Conservation (phyloP, 495 filamentous ascomycete species). For the Podospora australis region DNA sequence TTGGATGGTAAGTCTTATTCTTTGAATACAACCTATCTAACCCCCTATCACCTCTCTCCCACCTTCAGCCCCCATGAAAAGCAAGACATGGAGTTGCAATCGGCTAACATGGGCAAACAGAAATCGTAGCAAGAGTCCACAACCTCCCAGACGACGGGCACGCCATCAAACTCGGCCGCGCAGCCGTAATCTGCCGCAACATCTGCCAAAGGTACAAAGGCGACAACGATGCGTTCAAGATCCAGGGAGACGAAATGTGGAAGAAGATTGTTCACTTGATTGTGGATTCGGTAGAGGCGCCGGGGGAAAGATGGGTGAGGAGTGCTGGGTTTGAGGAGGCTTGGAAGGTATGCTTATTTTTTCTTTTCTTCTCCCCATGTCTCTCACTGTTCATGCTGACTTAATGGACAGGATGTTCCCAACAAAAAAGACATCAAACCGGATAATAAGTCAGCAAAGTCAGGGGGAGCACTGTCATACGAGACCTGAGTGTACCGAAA, state of each 20-base stretch:
- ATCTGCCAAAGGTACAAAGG: slow-evolving; percentile 27
- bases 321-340: slow-evolving; percentile 51
- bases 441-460: background rate
- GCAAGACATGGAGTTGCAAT: no score
- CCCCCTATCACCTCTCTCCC: no score
- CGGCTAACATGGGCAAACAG: no score
- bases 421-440: slow-evolving; percentile 2
- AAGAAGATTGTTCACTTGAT: slow-evolving; percentile 59
- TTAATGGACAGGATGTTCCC: slow-evolving; percentile 9
- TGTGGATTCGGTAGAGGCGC: slow-evolving; percentile 47
- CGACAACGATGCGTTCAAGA: slow-evolving; percentile 39
- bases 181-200: slow-evolving; percentile 44
- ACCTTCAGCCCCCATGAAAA: no score
- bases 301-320: slow-evolving; percentile 46
- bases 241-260: slow-evolving; percentile 65
- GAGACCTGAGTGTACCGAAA: background rate
- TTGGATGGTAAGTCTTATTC: background rate
- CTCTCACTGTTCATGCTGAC: background rate
- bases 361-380: no score
- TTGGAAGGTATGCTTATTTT: slow-evolving; percentile 39
- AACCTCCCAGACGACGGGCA: slow-evolving; percentile 70
- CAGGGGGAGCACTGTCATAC: background rate
- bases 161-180: slow-evolving; percentile 63
- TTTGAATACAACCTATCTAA: no score
- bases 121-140: slow-evolving; percentile 50